Conservation (phyloP, 2,329 filamentous ascomycete genomes). For the Apiospora aurea region DNA sequence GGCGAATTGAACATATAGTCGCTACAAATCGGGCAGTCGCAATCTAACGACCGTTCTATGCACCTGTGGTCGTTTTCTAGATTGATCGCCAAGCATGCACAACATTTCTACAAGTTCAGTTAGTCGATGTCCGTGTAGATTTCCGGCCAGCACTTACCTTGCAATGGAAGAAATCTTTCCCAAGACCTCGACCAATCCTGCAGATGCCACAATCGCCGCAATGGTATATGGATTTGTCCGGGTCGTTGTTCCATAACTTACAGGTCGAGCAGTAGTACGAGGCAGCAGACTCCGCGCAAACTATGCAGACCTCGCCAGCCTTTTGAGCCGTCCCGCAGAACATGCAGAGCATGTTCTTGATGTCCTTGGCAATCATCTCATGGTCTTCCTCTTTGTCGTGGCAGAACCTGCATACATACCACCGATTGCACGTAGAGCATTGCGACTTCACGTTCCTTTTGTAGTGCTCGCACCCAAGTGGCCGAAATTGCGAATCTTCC, state of each 20-base stretch:
- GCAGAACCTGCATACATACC: conserved; percentile 96
- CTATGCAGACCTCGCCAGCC: conserved; percentile 77
- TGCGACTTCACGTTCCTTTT: conserved; percentile 95
- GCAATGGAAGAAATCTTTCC: conserved; percentile 98
- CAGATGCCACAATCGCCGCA: conserved; percentile 97
- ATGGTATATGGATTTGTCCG: conserved; percentile 91
- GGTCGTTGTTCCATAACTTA: conserved; percentile 96
- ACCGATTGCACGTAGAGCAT: conserved; percentile 86
- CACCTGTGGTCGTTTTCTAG: conserved; percentile 88
- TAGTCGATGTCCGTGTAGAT: conserved; percentile 24
- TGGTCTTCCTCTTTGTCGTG: conserved; percentile 87
- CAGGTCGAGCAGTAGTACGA: conserved; percentile 94
- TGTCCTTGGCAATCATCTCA: conserved; percentile 79
- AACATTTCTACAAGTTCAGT: conserved; percentile 70
- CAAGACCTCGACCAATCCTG: conserved; percentile 85
- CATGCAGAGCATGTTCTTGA: conserved; percentile 98
- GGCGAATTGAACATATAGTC: conserved; percentile 96
- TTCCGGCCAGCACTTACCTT: conserved; percentile 65
- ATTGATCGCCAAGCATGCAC: conserved; percentile 90
- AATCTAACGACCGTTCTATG: conserved; percentile 92
- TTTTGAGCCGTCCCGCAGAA: conserved; percentile 85
- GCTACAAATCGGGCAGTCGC: conserved; percentile 94
- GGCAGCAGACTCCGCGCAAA: conserved; percentile 79
- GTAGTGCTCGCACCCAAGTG: conserved; percentile 89
- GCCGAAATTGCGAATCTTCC: conserved; percentile 46